Conservation (phyloP, 148 eudicot species). For the Oxyria digyna region DNA sequence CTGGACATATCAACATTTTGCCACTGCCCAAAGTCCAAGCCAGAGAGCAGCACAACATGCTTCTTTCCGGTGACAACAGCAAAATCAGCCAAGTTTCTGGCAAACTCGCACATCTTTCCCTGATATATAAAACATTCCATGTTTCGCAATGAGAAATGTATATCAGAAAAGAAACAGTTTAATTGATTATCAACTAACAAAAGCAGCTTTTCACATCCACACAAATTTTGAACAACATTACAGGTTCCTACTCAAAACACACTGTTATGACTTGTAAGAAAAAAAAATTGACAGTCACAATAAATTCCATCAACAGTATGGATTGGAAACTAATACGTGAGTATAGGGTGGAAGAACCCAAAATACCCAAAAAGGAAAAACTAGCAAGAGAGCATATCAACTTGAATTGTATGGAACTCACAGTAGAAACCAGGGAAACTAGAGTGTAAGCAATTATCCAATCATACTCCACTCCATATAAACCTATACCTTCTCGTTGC, state of each 20-base stretch:
- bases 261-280: not conserved
- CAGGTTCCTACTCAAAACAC: not conserved
- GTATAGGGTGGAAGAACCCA: not conserved
- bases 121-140: slow-evolving; percentile 14
- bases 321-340: not conserved
- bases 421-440: not conserved
- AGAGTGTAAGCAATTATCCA: not conserved
- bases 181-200: not conserved
- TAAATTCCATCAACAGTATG: not conserved
- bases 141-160: not conserved
- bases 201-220: not conserved
- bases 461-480: too few relatives aligned
- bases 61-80: slow-evolving; percentile 75
- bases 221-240: not conserved
- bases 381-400: not conserved
- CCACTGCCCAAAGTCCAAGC: slow-evolving; percentile 93
- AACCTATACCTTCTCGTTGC: not conserved
- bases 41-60: slow-evolving; percentile 79
- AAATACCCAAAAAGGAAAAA: not conserved
- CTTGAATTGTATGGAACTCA: not conserved
- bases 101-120: slow-evolving; percentile 88
- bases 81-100: slow-evolving; percentile 76
- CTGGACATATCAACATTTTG: slow-evolving; percentile 79
- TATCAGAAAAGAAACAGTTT: not conserved
- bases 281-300: not conserved